Evolutionary conservation across 441 rosid species (phyloP).

Genomic region (Gossypium schwendimanii): DNA sequence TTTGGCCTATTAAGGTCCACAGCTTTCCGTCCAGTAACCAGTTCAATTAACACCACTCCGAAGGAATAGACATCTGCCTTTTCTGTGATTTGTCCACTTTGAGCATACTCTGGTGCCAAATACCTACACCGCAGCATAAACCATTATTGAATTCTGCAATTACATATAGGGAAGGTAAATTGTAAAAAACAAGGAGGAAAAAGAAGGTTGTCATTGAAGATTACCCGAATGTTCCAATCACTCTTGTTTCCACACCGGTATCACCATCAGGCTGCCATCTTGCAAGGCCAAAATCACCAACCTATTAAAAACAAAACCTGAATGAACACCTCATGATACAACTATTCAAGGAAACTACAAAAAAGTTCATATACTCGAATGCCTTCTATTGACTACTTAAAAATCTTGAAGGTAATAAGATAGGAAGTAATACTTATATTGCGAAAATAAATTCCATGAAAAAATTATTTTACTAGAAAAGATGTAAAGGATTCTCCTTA

Average conservation of each 20-base stretch:
- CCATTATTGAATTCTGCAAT: slow-evolving; percentile 13
- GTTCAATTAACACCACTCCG: slow-evolving; percentile 89
- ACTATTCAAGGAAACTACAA: background rate
- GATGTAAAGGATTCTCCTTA: background rate
- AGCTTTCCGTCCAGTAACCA: slow-evolving; percentile 92
- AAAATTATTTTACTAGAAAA: background rate
- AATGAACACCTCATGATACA: slow-evolving; percentile 3
- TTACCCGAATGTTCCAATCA: slow-evolving; percentile 98
- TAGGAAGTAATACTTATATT: background rate
- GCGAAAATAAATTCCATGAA: background rate
- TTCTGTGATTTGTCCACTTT: slow-evolving; percentile 95
- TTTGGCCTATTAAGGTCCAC: slow-evolving; percentile 84
- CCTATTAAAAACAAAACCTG: slow-evolving; percentile 37
- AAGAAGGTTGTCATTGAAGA: slow-evolving; percentile 10
- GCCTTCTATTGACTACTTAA: background rate
- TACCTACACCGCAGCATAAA: slow-evolving; percentile 45
- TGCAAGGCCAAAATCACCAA: slow-evolving; percentile 97
- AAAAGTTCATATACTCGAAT: background rate
- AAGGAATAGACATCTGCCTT: slow-evolving; percentile 97
- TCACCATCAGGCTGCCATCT: slow-evolving; percentile 99
- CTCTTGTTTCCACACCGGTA: slow-evolving; percentile 86
- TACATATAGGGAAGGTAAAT: slow-evolving; percentile 1
- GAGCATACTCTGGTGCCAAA: slow-evolving; percentile 97
- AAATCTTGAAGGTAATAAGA: background rate
- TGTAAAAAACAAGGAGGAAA: slow-evolving; percentile 1